phyloP scores from a whole-genome alignment of 768 basidiomycete species.

The Stropharia rugosoannulata region DNA sequence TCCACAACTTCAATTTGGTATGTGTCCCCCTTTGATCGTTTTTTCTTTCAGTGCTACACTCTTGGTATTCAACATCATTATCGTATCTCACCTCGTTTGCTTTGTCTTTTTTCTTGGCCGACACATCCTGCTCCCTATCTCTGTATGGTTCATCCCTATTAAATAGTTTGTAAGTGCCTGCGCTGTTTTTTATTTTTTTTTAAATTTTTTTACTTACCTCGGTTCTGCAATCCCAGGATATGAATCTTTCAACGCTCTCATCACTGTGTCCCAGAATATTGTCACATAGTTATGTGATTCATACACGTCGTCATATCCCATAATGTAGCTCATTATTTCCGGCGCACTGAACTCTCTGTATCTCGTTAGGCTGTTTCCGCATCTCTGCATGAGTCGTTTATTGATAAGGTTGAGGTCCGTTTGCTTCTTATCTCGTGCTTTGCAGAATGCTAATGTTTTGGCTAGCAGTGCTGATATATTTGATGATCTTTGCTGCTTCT shows the following conservation, averaged over 20 bases:
- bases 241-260: constrained; percentile 6
- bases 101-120: too few relatives aligned
- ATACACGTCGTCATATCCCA: constrained; percentile 40
- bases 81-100: too few relatives aligned
- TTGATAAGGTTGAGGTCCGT: constrained; percentile 19
- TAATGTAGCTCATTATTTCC: constrained; percentile 35
- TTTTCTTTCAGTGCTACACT: too few relatives aligned
- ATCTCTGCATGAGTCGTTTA: constrained; percentile 28
- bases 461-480: constrained; percentile 40
- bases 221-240: background rate
- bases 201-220: too few relatives aligned
- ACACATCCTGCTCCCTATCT: too few relatives aligned
- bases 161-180: too few relatives aligned
- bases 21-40: too few relatives aligned
- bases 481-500: constrained; percentile 32
- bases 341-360: constrained; percentile 38
- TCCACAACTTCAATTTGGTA: background rate
- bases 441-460: constrained; percentile 24
- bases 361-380: constrained; percentile 29
- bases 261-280: constrained; percentile 30
- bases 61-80: too few relatives aligned
- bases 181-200: too few relatives aligned
- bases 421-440: constrained; percentile 3
- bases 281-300: constrained; percentile 34
- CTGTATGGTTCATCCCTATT: too few relatives aligned